Base-by-base conservation (phyloP, 1,284 basidiomycete species). In the Ceratobasidium sp. region DNA sequence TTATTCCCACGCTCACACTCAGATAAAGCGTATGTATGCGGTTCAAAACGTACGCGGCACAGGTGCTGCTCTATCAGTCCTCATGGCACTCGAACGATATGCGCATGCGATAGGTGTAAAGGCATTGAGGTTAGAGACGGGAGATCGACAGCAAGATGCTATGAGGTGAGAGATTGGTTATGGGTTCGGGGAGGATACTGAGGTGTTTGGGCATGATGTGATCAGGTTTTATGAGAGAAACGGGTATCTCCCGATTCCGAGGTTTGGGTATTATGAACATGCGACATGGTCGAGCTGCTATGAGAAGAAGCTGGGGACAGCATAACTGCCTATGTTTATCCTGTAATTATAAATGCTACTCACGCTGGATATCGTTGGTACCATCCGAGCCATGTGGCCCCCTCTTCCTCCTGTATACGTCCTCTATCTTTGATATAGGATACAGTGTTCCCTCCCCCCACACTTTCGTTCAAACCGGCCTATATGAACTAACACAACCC, bases 11-110 rank as follows among this genome's bases (percentile, higher is more conserved):
- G 64, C 19, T 51, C 24, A 22, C 53, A n/a, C 24, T 7, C 14
- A 59, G 54, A 50, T 72, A 33, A 72, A 72, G 51, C 56, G 69
- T 19, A 72, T 72, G 69, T 72, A 72, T 62, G 69, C 69, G 29
- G 27, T 72, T 33, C 69, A 24, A 17, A 60, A 29, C 29, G 69
- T 62, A 2, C 56, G 56, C 14, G 45, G 69, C n/a, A 59, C 69
- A 14, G 69, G 69, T 6, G 69, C 69, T 15, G 44, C 69, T 19
- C 56, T 60, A 11, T 31, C 56, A 1, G 33, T 60, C 19, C 56
- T 72, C 22, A 22, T 62, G 9, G 54, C 69, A 7, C 69, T 72
- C 17, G 69, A 72, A 31, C 27, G 19, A 9, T 62, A 72, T 62
- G 56, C 56, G n/a, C 56, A 45, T 48, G 15, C 45, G 14, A 62